These are phyloP conservation scores for Fusarium sp. DNA, from an alignment of 2,329 filamentous ascomycete species.

Conservation along the genomic window DNA sequence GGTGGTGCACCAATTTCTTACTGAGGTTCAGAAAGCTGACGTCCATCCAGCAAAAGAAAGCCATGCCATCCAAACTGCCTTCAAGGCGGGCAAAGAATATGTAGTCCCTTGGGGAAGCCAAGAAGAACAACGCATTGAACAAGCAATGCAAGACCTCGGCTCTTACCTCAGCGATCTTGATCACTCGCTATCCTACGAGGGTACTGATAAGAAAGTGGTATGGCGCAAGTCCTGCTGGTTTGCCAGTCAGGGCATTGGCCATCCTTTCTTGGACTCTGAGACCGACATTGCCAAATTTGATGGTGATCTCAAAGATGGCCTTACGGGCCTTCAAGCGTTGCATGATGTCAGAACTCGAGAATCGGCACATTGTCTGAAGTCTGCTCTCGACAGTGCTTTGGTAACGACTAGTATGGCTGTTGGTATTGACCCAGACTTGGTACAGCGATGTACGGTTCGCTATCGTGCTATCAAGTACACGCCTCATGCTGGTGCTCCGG, in stretches of 20 bases:
- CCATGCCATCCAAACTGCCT: background rate
- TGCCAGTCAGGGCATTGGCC: conserved; percentile 7
- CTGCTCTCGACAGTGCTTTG: background rate
- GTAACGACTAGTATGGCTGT: background rate
- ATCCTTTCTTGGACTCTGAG: conserved; percentile 10
- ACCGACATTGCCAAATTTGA: conserved; percentile 10
- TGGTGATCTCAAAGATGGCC: conserved; percentile 8
- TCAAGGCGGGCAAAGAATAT: conserved; percentile 12
- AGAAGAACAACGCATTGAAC: background rate
- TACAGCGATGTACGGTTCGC: conserved; percentile 1
- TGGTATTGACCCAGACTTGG: background rate
- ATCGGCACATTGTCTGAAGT: background rate
- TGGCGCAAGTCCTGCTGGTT: conserved; percentile 25
- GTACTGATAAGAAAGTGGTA: conserved; percentile 14
- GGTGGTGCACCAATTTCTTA: background rate
- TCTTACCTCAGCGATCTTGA: conserved; percentile 4
- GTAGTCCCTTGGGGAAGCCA: background rate
- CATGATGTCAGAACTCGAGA: background rate
- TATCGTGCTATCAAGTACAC: conserved; percentile 9
- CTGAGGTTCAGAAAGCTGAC: background rate
- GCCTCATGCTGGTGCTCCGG: background rate
- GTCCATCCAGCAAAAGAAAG: accelerated
- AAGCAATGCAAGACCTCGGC: conserved; percentile 15
- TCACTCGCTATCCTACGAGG: conserved; percentile 14
- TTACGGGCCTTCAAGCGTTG: background rate